Evolutionary conservation across 495 filamentous ascomycete genomes (phyloP).

Genomic region (Xylaria telfairii): DNA sequence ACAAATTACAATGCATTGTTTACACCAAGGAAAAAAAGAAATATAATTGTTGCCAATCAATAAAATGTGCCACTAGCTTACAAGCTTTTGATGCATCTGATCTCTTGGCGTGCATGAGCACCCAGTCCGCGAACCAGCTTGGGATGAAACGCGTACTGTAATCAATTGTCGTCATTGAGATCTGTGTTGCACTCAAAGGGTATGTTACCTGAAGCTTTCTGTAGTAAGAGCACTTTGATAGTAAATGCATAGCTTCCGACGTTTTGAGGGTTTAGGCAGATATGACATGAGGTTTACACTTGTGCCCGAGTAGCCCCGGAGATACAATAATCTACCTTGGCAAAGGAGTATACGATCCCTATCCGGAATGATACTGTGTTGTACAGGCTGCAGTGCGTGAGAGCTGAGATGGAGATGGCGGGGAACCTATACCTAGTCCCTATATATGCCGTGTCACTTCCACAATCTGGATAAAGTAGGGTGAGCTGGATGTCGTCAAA

Average conservation of each 20-base stretch:
- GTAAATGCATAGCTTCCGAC: too few species aligned
- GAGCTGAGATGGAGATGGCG: not conserved
- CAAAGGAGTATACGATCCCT: too few species aligned
- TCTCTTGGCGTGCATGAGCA: conserved; percentile 5
- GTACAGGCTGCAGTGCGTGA: not conserved
- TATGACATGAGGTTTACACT: not conserved
- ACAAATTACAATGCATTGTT: too few species aligned
- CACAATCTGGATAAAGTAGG: not conserved
- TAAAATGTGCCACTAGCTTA: too few species aligned
- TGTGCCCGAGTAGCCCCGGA: not conserved
- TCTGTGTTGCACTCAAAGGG: not conserved
- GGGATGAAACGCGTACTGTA: not conserved
- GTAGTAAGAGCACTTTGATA: not conserved
- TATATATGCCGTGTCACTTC: not conserved
- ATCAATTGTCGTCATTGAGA: not conserved
- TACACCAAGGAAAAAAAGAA: too few species aligned
- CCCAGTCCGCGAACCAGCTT: not conserved
- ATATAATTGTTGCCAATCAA: too few species aligned
- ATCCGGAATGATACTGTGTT: not conserved
- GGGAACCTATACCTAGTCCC: not conserved
- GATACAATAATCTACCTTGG: conserved; percentile 7
- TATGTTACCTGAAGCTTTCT: not conserved
- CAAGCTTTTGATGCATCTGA: too few species aligned
- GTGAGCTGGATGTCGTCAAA: not conserved
- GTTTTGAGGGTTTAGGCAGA: not conserved